Base-by-base conservation (phyloP, 306 rosid species). In the Trifolium dubium region DNA sequence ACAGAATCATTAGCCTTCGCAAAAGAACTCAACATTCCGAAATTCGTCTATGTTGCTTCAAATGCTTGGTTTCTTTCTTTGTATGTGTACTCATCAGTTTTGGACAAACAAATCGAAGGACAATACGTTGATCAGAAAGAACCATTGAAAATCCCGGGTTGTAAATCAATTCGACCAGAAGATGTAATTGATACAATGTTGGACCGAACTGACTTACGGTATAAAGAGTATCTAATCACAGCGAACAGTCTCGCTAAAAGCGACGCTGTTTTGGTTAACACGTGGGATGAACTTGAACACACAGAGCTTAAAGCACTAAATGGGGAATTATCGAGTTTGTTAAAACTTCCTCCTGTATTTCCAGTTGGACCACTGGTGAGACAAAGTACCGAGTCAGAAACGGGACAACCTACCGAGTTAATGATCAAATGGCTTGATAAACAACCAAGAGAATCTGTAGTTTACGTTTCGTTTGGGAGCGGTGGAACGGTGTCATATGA, bases 391-490 rank as follows among this genome's bases (percentile, higher is more conserved):
- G 74, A n/a, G 13, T 54, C 80, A 12, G 60, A 63, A 17, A 10
- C 35, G 10, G 23, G 6, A 53, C n/a, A 19, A 0, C 2, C 0
- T 5, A 44, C 6, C 4, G 43, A 68, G 17, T 41, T 5, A 4
- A 0, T 81, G 19, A 59, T 69, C 32, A n/a, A 23, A 4, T 89
- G 97, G 95, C 78, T 89, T 0, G 88, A 89, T 34, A 13, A 64
- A 9, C 95, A 89, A 32, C 86, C 88, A 0, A 11, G 0, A 0
- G 79, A 87, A 15, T 89, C 97, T 0, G 89, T 89, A 44, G 4
- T 91, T n/a, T 86, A 82, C 18, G 86, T 91, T 10, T 87, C 88
- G 0, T 83, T 91, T 14, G 92, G 97, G 3, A 91, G 92, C 13
- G 97, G 95, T 0, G 97, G 95, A 6, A 79, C 83, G 3, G 0